Evolutionary conservation across 257 asterid genomes (phyloP), one percentile per base, ranked within the genome.

Genomic region (Jacaranda mimosifolia): DNA sequence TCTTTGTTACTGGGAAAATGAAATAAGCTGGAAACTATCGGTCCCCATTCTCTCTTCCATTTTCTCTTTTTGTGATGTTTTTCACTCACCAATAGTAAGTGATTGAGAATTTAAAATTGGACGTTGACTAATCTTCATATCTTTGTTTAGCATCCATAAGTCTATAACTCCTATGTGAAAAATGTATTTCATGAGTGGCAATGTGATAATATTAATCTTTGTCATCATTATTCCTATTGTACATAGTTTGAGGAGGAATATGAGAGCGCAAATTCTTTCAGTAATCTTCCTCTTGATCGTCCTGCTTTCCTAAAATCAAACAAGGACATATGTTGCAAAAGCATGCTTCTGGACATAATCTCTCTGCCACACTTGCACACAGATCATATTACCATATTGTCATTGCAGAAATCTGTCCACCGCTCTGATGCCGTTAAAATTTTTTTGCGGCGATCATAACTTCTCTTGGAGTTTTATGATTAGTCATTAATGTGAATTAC

Each of bases 51-150:
- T 49, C 55, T 19, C 4, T 42, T 45, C 52, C 21, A 46, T 8
- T 11, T 49, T 55, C 17, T 72, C 11, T 40, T 15, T 17, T 19
- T 73, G 56, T 39, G 48, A 57, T 68, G 35, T 10, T 42, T 38
- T 62, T 45, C 69, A 43, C 51, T 71, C 45, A 12, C 63, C 19
- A 32, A 13, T 52, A 62, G 9, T 21, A 45, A 56, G 38, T 66
- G 56, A 67, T 73, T 46, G 75, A 56, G 40, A 65, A 43, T 63
- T 19, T 43, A 32, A 58, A 39, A 38, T 13, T 9, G 76, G 70
- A 49, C 14, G 43, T 21, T 39, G n/a, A 53, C 53, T 55, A 18
- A 5, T 13, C 26, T 70, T 51, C 11, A 38, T 45, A 52, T 51
- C 52, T 56, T 39, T n/a, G 21, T 65, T 65, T 39, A 65, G 71